A percentile compares a stretch with the other conserved stretches of the same genome.
These are phyloP conservation scores for Dactylellina haptotyla DNA, from an alignment of 2,329 filamentous ascomycete genomes.

Conservation along the genomic window DNA sequence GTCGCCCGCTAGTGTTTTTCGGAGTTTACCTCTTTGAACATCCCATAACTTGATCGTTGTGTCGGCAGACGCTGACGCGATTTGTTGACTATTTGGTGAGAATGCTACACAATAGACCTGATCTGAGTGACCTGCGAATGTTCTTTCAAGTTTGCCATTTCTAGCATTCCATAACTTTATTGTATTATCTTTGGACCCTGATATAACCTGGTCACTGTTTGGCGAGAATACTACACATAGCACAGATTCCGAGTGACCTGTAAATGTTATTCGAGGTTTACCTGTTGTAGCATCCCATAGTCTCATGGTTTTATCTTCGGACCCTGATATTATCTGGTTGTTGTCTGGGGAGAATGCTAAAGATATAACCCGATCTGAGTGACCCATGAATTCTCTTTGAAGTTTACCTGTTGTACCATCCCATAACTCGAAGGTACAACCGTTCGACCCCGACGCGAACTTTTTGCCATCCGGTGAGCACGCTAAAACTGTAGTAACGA, in stretches of 20 bases:
- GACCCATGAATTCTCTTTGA: not conserved
- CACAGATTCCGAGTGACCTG: not conserved
- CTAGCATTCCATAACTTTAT: not conserved
- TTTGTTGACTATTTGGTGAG: not conserved
- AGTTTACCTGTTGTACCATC: not conserved
- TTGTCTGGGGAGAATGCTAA: conserved; percentile 3
- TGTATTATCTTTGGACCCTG: not conserved
- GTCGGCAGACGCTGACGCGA: not conserved
- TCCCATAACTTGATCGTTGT: not conserved
- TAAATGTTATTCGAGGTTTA: not conserved
- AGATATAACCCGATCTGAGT: not conserved
- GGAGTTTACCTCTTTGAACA: not conserved
- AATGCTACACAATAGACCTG: too few species aligned
- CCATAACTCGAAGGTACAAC: conserved; percentile 17
- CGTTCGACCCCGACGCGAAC: conserved; percentile 57
- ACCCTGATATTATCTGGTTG: not conserved
- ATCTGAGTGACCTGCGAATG: too few species aligned
- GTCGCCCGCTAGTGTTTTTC: too few species aligned
- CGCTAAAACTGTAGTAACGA: not conserved
- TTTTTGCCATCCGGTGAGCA: conserved; percentile 58
- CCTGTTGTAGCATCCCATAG: not conserved
- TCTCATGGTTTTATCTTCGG: not conserved
- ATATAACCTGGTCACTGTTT: not conserved
- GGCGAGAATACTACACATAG: not conserved
- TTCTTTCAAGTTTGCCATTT: too few species aligned